Base-by-base conservation (phyloP, 2,329 filamentous ascomycete genomes). In the Calonectria pauciramosa region DNA sequence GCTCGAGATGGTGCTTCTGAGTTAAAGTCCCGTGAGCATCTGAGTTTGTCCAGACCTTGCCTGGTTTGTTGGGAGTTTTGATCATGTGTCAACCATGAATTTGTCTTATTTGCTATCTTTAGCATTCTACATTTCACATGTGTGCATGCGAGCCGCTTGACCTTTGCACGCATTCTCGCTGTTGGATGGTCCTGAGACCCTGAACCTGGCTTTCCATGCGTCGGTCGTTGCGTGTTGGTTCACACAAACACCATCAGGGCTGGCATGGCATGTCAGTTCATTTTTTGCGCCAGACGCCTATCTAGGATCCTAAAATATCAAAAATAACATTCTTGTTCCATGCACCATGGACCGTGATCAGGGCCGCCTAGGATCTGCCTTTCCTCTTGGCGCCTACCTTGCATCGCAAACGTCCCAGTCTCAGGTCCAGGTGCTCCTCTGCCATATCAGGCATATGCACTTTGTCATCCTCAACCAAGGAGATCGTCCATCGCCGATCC, bases 401-500 rank as follows among this genome's bases (percentile, higher is more conserved):
- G 52, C 47, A 60, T 60, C 41, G 38, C 38, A 26, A 52, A 18
- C n/a, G 70, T 65, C 36, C 64, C 73, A 65, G 69, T 74, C 67
- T 74, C 74, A 68, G 73, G 79, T 72, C 75, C 69, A 78, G 74
- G 72, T 68, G 38, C 54, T 71, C 71, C 38, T 76, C 71, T 71
- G 72, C 71, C 65, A 49, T 66, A 34, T 63, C 38, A 66, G 38
- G 74, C 41, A 68, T 52, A 23, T 59, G 66, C 71, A 63, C 64
- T 49, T 60, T 34, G n/a, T 20, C 54, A 14, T 32, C 28, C 68
- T 84, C 83, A 87, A 34, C 88, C 88, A 51, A 90, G 86, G 73
- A 90, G 80, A 81, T 90, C 89, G 71, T 87, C 87, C 60, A 90
- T 83, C 26, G 83, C 84, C 74, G 85, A 84, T 9, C 87, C 88